These are phyloP conservation scores for Sistotremastrum niveocremeum DNA, from an alignment of 768 basidiomycete species.

Conservation along the genomic window DNA sequence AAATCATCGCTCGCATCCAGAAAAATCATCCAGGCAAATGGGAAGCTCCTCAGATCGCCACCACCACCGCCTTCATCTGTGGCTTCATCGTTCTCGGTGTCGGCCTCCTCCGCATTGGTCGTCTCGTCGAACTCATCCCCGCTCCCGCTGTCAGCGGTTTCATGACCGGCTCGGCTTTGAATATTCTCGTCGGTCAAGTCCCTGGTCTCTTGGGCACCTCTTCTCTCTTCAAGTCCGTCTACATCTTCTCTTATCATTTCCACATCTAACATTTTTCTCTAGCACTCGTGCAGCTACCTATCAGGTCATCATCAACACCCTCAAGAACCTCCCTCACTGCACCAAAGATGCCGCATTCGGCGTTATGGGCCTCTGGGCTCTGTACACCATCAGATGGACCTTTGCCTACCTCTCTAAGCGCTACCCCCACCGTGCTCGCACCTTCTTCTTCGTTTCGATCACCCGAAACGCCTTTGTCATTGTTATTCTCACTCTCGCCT, in stretches of 20 bases:
- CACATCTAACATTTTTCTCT: conserved; percentile 5
- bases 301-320: conserved; percentile 81
- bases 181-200: conserved; percentile 76
- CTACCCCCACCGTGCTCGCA: conserved; percentile 51
- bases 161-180: conserved; percentile 98
- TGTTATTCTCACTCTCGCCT: conserved; percentile 71
- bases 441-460: conserved; percentile 68
- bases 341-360: conserved; percentile 85
- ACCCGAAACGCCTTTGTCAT: conserved; percentile 81
- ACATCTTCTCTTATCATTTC: background rate
- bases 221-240: conserved; percentile 56
- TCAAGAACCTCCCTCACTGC: conserved; percentile 66
- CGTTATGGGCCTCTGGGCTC: conserved; percentile 50
- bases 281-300: conserved; percentile 82
- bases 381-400: conserved; percentile 54
- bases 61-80: conserved; percentile 68
- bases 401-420: conserved; percentile 39
- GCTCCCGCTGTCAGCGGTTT: conserved; percentile 75
- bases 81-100: conserved; percentile 88
- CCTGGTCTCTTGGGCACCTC: conserved; percentile 82
- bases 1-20: conserved; percentile 62
- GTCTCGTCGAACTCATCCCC: conserved; percentile 92
- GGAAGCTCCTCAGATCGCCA: conserved; percentile 65
- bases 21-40: conserved; percentile 41
- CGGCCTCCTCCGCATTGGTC: conserved; percentile 80